Evolutionary conservation across 1,284 basidiomycete genomes (phyloP).

Genomic region (Rugosomyces carneus): DNA sequence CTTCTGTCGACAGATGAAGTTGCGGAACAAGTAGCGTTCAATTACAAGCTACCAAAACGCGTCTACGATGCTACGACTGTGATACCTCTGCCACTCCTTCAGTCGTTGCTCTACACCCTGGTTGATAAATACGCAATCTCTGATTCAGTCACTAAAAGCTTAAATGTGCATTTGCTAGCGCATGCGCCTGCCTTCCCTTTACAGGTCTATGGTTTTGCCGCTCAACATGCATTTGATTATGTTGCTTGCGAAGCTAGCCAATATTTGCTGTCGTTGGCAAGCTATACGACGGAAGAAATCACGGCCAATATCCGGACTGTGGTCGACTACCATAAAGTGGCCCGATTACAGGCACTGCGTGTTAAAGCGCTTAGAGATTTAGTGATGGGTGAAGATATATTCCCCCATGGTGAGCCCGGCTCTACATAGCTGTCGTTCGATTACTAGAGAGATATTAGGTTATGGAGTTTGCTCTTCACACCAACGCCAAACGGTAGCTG

Average conservation of each 20-base stretch:
- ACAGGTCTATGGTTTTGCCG: conserved; percentile 51
- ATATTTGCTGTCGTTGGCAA: conserved; percentile 49
- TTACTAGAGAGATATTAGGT: conserved; percentile 25
- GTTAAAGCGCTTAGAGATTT: conserved; percentile 42
- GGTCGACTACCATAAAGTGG: conserved; percentile 52
- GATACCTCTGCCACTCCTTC: conserved; percentile 58
- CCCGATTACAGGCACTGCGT: conserved; percentile 49
- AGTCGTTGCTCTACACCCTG: conserved; percentile 41
- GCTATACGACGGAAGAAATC: conserved; percentile 47
- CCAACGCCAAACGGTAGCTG: conserved; percentile 31
- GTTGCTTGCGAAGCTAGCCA: conserved; percentile 51
- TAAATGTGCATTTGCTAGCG: conserved; percentile 49
- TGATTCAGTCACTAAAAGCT: conserved; percentile 30
- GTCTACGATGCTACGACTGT: conserved; percentile 35
- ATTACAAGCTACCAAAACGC: conserved; percentile 23
- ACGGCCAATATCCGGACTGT: conserved; percentile 45
- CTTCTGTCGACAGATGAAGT: conserved; percentile 16
- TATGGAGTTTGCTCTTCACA: conserved; percentile 55
- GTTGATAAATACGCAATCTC: conserved; percentile 60
- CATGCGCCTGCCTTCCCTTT: conserved; percentile 46
- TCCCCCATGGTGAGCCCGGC: conserved; percentile 47
- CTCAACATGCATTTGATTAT: conserved; percentile 31
- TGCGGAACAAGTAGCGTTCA: conserved; percentile 15
- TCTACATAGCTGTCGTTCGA: neutral
- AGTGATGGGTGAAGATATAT: conserved; percentile 50